Base-by-base conservation (phyloP, 2,329 filamentous ascomycete species). In the Alternaria atra region DNA sequence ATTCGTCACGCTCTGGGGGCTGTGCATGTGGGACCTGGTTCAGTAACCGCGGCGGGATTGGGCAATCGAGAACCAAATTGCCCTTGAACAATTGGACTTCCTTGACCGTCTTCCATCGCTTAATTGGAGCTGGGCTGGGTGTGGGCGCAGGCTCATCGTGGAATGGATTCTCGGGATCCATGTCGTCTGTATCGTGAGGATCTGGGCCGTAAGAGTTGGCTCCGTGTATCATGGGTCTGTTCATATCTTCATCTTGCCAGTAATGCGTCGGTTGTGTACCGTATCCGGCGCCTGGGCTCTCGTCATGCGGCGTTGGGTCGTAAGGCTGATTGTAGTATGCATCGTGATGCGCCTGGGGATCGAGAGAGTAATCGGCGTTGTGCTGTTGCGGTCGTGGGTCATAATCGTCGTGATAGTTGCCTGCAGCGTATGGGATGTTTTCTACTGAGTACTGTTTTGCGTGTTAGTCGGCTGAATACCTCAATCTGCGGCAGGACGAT, bases 81-180 rank as follows among this genome's bases (percentile, higher is more conserved):
- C 95, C 95, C 68, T 96, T 91, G 84, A 97, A 99, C 54, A 99
- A 82, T 72, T 96, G 90, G n/a, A 99, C 94, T 82, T 97, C 93
- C 81, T 98, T 99, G 50, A 99, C 94, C 0, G 95, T 99, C 84
- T 98, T 99, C 92, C 93, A 98, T 77, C 95, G 87, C 78, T 92
- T 90, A 68, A 98, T 89, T 5, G 86, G 86, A 65, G 83, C 86
- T 57, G 84, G 86, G 67, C 83, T 84, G 20, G 85, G 83, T 55
- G 84, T 83, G 62, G 82, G 82, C 65, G 76, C 65, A 12, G 80
- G 79, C 32, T 80, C 76, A 58, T 83, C 81, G 23, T 78, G 70
- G 61, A 79, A 81, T 12, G 69, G 71, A 39, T 70, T 69, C 48
- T 73, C 71, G 17, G 66, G 64, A 17, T 73, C 46, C 70, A 82